These are phyloP conservation scores for Cercis canadensis DNA, from an alignment of 306 rosid genomes.

Conservation along the genomic window DNA sequence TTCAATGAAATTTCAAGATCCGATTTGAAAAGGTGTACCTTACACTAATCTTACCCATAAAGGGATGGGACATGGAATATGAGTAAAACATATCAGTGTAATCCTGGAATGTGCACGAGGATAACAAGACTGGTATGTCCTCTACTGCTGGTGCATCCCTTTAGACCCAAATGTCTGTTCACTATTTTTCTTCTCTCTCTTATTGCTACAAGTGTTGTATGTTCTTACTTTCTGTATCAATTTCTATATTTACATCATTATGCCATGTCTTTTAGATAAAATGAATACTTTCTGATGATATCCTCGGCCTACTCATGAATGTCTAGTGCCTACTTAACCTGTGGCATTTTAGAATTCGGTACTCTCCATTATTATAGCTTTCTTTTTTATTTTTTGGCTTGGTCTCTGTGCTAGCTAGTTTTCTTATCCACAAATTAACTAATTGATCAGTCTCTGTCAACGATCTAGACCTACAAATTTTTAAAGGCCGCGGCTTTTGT, in stretches of 20 bases:
- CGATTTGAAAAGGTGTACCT: too few relatives aligned
- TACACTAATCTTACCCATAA: background rate
- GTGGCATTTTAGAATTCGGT: background rate
- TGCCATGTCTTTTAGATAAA: background rate
- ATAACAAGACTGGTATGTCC: conserved; percentile 5
- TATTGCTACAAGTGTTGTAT: background rate
- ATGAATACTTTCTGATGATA: background rate
- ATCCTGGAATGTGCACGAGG: background rate
- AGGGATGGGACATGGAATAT: background rate
- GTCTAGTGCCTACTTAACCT: background rate
- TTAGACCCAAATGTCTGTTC: background rate
- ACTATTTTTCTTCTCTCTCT: background rate
- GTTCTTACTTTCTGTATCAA: background rate
- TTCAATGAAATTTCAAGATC: too few relatives aligned
- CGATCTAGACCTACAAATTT: conserved; percentile 15
- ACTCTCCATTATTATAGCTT: background rate
- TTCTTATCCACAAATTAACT: conserved; percentile 1
- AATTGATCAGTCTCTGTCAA: conserved; percentile 21
- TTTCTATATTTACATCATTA: background rate
- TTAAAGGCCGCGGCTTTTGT: conserved; percentile 2
- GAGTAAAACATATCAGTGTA: background rate
- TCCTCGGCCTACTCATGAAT: background rate
- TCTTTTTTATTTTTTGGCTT: background rate
- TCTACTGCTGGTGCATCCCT: background rate
- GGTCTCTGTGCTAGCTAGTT: conserved; percentile 5